Percentiles rank a stretch among this genome's conserved stretches.
These are phyloP conservation scores for Rhizophagus sp. DNA, from an alignment of 192 early-diverging fungal genomes.

Conservation along the genomic window DNA sequence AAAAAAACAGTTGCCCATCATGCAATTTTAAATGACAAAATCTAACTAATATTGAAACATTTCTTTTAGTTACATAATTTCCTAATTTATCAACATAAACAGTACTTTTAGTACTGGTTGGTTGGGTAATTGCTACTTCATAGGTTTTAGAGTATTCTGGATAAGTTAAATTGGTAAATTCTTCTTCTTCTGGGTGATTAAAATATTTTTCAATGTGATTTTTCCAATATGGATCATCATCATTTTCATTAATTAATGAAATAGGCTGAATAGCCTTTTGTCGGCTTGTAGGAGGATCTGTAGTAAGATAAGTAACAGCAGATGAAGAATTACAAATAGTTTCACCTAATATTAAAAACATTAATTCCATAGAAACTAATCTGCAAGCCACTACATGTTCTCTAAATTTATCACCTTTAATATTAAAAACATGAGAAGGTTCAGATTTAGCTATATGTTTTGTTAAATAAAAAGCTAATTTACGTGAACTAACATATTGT, in stretches of 20 bases:
- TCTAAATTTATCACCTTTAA: not conserved
- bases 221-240: not conserved
- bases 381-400: not conserved
- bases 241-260: not conserved
- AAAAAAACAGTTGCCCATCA: constrained; percentile 6
- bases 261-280: not conserved
- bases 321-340: not conserved
- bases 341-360: constrained; percentile 11
- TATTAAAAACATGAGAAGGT: not conserved
- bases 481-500: not conserved
- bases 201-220: constrained; percentile 15
- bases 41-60: not conserved
- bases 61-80: not conserved
- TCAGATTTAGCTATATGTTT: not conserved
- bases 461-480: not conserved
- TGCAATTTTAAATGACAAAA: not conserved
- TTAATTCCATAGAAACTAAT: constrained; percentile 1
- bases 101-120: no score
- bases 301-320: no score
- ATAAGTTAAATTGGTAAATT: not conserved
- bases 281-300: not conserved
- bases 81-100: not conserved
- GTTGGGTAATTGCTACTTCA: not conserved
- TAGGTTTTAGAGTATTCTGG: not conserved
- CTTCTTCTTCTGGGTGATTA: no score